Percentiles rank a stretch among this genome's conserved stretches.
These are phyloP conservation scores for Colletotrichum magnum DNA, from an alignment of 2,329 filamentous ascomycete species.

Conservation along the genomic window DNA sequence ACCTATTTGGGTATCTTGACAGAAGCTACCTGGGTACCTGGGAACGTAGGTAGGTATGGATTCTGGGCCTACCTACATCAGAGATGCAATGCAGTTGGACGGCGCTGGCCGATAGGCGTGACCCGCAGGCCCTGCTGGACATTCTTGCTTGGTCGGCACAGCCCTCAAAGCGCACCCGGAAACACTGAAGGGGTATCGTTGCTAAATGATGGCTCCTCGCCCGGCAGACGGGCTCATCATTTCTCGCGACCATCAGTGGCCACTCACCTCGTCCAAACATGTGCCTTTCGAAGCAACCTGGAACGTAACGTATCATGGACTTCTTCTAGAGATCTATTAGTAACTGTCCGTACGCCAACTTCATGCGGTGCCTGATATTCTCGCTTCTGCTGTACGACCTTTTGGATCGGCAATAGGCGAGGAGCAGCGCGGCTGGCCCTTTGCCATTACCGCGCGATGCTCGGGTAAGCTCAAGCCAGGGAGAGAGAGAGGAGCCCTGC, in stretches of 20 bases:
- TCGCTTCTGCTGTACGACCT: no score
- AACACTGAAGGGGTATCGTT: not conserved
- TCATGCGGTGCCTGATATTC: not conserved
- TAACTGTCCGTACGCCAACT: not conserved
- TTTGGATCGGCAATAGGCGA: no score
- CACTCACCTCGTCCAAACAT: constrained; percentile 1
- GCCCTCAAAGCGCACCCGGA: constrained; percentile 9
- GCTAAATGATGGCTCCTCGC: not conserved
- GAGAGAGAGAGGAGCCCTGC: not conserved
- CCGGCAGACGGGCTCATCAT: constrained; percentile 8
- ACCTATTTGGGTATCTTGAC: no score
- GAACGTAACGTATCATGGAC: constrained; percentile 18
- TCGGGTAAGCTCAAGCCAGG: not conserved
- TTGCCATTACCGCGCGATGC: no score
- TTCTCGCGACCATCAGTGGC: constrained; percentile 1
- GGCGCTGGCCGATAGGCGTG: not conserved
- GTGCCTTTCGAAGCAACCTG: not conserved
- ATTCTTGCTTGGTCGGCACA: constrained; percentile 1
- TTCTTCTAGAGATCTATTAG: constrained; percentile 1
- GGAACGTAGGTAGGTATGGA: not conserved
- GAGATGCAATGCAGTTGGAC: not conserved
- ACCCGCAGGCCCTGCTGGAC: constrained; percentile 3
- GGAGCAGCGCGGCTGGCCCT: no score
- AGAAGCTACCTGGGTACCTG: no score
- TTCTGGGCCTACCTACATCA: not conserved